Conservation (phyloP, 73 alveolate species). For the Stentor coeruleus region DNA sequence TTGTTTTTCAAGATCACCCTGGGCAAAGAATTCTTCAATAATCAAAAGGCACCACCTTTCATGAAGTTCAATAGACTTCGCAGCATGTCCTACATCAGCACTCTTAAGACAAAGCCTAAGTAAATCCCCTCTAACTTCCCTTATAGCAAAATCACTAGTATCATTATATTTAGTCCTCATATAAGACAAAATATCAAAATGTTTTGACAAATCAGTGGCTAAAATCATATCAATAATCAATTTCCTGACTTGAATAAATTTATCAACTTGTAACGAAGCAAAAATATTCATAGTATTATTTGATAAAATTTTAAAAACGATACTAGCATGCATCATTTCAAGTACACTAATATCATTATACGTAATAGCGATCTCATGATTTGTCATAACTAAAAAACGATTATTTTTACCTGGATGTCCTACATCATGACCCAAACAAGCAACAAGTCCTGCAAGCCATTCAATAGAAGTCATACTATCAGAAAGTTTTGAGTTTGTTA, state of each 20-base stretch:
- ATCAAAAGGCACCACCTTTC: no score
- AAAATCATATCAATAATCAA: slow-evolving; percentile 50
- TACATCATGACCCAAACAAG: slow-evolving; percentile 35
- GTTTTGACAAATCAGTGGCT: slow-evolving; percentile 61
- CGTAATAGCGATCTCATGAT: slow-evolving; percentile 1
- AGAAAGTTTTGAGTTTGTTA: slow-evolving; percentile 24
- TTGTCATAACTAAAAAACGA: slow-evolving; percentile 16
- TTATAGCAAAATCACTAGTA: no score
- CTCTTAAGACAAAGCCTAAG: no score
- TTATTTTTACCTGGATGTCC: slow-evolving; percentile 24
- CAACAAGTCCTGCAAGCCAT: slow-evolving; percentile 21
- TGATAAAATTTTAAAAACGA: background rate
- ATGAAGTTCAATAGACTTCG: no score
- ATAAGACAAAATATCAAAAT: no score
- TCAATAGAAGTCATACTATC: slow-evolving; percentile 27
- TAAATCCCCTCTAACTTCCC: no score
- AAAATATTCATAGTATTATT: slow-evolving; percentile 28
- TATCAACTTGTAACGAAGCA: slow-evolving; percentile 29
- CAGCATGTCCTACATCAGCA: no score
- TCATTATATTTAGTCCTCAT: no score
- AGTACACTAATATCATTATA: slow-evolving; percentile 25
- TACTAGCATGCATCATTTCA: slow-evolving; percentile 20
- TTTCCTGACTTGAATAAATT: slow-evolving; percentile 45
- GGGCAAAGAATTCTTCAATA: no score
- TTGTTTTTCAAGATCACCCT: no score